These are phyloP conservation scores for Setaria italica DNA, from an alignment of 202 grass and related monocot genomes.

Conservation along the genomic window DNA sequence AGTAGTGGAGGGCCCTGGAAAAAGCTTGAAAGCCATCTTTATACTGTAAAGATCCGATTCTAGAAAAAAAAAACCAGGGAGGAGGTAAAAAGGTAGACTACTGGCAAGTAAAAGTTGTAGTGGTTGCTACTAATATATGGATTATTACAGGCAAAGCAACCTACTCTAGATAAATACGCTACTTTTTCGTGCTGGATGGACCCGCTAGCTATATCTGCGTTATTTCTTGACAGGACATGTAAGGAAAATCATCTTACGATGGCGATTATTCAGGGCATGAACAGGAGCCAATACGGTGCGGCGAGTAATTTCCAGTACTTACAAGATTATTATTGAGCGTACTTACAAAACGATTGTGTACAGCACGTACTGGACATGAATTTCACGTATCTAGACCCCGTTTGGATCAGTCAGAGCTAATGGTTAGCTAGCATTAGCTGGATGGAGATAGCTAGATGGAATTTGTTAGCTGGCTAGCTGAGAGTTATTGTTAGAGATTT, in stretches of 20 bases:
- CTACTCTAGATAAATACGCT: neutral
- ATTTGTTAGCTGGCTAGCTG: no score
- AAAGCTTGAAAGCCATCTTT: slow-evolving; percentile 15
- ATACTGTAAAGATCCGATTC: neutral
- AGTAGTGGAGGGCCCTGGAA: slow-evolving; percentile 13
- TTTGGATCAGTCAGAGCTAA: no score
- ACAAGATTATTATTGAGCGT: neutral
- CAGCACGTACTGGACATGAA: no score
- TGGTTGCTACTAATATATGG: slow-evolving; percentile 1
- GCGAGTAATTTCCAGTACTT: neutral
- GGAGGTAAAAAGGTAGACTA: neutral
- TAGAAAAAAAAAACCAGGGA: neutral
- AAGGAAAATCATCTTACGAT: neutral
- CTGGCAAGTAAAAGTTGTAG: neutral
- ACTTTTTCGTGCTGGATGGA: neutral
- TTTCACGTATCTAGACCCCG: no score
- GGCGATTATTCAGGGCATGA: neutral
- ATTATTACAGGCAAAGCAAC: slow-evolving; percentile 49
- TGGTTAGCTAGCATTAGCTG: no score
- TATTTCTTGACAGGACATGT: slow-evolving; percentile 19
- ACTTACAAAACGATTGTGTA: no score
- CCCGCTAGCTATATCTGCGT: neutral
- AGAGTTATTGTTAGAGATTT: no score
- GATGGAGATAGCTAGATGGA: no score
- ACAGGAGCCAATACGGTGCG: neutral